A percentile compares a stretch with the other conserved stretches of the same genome.
phyloP scores from a whole-genome alignment of 345 rosid genomes.

The Combretum micranthum region DNA sequence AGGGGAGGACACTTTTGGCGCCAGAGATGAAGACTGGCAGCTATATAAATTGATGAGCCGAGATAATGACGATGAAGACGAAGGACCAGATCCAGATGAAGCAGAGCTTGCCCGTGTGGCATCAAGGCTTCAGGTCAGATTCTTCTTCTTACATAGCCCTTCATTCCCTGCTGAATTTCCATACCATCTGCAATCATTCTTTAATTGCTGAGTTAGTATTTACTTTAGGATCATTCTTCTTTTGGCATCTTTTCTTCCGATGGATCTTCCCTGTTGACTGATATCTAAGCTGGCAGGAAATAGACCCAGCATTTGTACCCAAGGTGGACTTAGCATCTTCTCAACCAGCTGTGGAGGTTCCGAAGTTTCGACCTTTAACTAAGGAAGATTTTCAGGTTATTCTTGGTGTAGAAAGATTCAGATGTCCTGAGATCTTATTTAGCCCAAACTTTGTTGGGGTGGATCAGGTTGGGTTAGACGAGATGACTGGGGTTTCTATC shows the following conservation, averaged over 20 bases:
- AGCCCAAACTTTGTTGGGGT: slow-evolving; percentile 79
- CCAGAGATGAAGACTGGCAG: slow-evolving; percentile 97
- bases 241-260: neutral
- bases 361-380: slow-evolving; percentile 52
- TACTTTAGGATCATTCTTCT: neutral
- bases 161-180: neutral
- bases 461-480: slow-evolving; percentile 80
- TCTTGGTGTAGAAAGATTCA: slow-evolving; percentile 75
- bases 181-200: too few relatives aligned
- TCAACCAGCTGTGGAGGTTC: slow-evolving; percentile 53
- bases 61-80: slow-evolving; percentile 80
- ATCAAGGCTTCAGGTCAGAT: slow-evolving; percentile 61
- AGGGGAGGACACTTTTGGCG: slow-evolving; percentile 88
- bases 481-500: slow-evolving; percentile 74
- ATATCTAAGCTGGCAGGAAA: slow-evolving; percentile 35
- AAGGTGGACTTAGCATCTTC: slow-evolving; percentile 40
- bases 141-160: neutral
- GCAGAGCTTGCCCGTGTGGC: slow-evolving; percentile 64
- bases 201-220: neutral
- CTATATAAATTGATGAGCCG: slow-evolving; percentile 89
- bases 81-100: slow-evolving; percentile 60
- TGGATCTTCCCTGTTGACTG: slow-evolving; percentile 1
- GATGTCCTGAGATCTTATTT: slow-evolving; percentile 81
- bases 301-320: slow-evolving; percentile 73
- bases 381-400: slow-evolving; percentile 82